Conservation (phyloP, 495 filamentous ascomycete species). For the Lentithecium fluviatile region DNA sequence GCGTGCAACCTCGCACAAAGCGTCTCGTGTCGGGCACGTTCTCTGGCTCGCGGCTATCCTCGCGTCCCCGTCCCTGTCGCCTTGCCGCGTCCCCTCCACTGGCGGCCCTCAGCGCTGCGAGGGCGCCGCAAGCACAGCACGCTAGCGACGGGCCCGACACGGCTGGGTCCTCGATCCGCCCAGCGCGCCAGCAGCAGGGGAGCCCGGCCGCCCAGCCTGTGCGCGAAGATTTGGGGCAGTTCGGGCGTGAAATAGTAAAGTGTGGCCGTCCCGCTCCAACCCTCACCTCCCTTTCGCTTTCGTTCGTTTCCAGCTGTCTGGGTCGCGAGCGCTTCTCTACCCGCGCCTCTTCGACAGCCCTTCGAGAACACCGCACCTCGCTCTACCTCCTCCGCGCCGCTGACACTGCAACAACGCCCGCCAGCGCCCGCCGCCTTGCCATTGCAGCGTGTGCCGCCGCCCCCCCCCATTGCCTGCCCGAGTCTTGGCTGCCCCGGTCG, state of each 20-base stretch:
- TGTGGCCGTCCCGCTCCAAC: slow-evolving; percentile 23
- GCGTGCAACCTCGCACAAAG: no score
- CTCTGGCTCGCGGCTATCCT: no score
- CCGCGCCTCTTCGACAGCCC: background rate
- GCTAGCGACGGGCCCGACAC: no score
- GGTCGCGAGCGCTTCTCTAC: background rate
- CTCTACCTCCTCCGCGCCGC: background rate
- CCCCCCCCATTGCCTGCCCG: background rate
- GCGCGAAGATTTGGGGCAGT: background rate
- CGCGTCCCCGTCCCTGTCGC: no score
- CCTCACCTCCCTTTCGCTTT: slow-evolving; percentile 27
- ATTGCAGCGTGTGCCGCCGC: background rate
- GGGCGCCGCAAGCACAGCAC: no score
- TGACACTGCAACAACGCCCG: background rate
- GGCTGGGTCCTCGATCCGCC: no score
- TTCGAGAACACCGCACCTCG: slow-evolving; percentile 11
- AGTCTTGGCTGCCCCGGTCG: slow-evolving; percentile 10
- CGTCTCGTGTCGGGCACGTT: no score
- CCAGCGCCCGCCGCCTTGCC: background rate
- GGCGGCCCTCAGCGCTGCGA: background rate
- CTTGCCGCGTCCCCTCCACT: background rate
- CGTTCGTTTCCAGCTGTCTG: slow-evolving; percentile 5
- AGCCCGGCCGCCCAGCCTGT: background rate
- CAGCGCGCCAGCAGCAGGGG: background rate
- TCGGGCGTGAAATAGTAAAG: slow-evolving; percentile 23